These are phyloP conservation scores for Botryotinia narcissicola DNA, from an alignment of 2,329 filamentous ascomycete species.

Conservation along the genomic window DNA sequence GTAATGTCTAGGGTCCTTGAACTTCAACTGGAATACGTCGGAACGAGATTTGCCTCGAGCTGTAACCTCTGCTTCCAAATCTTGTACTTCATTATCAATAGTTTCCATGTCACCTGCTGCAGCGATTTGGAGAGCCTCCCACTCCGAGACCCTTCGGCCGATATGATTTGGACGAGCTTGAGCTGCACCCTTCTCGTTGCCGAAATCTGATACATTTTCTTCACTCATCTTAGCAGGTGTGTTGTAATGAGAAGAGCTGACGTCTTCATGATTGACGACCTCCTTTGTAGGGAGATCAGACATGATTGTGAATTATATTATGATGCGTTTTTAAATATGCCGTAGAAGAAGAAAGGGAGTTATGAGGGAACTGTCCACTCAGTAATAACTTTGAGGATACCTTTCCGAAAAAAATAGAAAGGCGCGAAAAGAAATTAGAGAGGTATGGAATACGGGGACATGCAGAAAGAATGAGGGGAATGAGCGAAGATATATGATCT, in stretches of 20 bases:
- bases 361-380: slow-evolving; percentile 3
- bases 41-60: slow-evolving; percentile 29
- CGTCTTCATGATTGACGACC: neutral
- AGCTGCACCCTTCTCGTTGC: slow-evolving; percentile 3
- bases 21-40: slow-evolving; percentile 51
- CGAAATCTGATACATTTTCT: neutral
- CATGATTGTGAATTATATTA: slow-evolving; percentile 3
- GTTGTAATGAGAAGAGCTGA: neutral
- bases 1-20: slow-evolving; percentile 62
- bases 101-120: slow-evolving; percentile 35
- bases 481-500: slow-evolving; percentile 15
- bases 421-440: neutral
- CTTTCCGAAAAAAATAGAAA: neutral
- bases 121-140: slow-evolving; percentile 37
- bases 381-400: neutral
- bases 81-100: slow-evolving; percentile 39
- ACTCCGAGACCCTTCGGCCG: slow-evolving; percentile 30
- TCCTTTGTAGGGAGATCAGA: slow-evolving; percentile 5
- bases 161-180: slow-evolving; percentile 10
- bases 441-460: neutral
- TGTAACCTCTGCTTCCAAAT: slow-evolving; percentile 37
- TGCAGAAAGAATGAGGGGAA: neutral
- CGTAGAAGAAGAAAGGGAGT: neutral
- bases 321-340: neutral
- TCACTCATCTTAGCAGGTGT: slow-evolving; percentile 6